Conservation (phyloP, 2,329 filamentous ascomycete species). For the Exophiala sp. region DNA sequence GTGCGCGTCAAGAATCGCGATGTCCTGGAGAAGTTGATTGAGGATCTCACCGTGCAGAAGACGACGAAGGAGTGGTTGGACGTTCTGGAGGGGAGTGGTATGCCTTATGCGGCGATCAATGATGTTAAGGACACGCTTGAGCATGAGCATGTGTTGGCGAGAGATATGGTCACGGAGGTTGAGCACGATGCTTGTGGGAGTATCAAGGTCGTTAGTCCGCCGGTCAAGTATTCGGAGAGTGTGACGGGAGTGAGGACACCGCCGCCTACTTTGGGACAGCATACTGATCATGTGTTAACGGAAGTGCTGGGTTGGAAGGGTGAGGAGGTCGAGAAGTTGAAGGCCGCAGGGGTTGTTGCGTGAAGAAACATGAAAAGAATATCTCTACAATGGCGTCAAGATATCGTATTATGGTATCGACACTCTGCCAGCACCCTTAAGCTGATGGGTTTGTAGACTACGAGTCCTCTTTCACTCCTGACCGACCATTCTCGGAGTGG, state of each 20-base stretch:
- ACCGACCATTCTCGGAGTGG: no score
- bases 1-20: constrained; percentile 64
- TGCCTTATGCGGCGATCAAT: constrained; percentile 94
- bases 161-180: constrained; percentile 85
- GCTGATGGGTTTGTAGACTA: no score
- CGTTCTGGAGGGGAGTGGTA: constrained; percentile 80
- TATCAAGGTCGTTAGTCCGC: constrained; percentile 88
- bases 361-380: constrained; percentile 28
- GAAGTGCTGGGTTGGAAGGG: constrained; percentile 60
- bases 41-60: constrained; percentile 67
- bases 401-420: no score
- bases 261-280: constrained; percentile 82
- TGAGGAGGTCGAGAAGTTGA: constrained; percentile 60
- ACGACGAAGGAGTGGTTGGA: constrained; percentile 87
- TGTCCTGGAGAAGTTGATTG: constrained; percentile 74
- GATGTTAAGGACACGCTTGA: constrained; percentile 81
- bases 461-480: no score
- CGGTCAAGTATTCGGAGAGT: constrained; percentile 87
- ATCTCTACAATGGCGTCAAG: no score
- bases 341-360: constrained; percentile 63
- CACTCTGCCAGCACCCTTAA: no score
- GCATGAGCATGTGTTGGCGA: constrained; percentile 75
- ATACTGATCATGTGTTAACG: constrained; percentile 73
- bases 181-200: constrained; percentile 79
- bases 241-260: constrained; percentile 70